Conservation (phyloP, 306 rosid species). For the Boehmeria nivea region DNA sequence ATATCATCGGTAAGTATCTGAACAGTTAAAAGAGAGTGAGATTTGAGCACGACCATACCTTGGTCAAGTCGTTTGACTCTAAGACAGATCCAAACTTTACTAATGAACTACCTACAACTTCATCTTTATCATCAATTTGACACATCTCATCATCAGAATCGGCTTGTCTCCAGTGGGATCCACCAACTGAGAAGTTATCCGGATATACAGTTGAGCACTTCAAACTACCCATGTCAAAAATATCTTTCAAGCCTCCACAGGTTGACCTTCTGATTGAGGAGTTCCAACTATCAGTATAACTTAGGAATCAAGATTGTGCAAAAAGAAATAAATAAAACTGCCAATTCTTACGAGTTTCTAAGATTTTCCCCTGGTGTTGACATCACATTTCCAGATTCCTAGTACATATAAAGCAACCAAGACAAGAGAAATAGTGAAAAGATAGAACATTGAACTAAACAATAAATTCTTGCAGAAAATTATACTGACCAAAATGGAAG, state of each 20-base stretch:
- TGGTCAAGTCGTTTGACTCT: conserved; percentile 43
- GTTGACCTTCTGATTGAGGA: conserved; percentile 43
- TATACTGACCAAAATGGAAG: conserved; percentile 58
- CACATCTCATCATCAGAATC: conserved; percentile 68
- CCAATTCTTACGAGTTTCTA: conserved; percentile 56
- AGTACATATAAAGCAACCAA: conserved; percentile 16
- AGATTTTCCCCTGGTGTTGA: conserved; percentile 40
- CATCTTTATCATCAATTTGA: conserved; percentile 68
- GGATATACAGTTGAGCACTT: conserved; percentile 50
- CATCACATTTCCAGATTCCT: conserved; percentile 58
- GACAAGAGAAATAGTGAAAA: not conserved
- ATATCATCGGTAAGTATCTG: conserved; percentile 21
- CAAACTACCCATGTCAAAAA: conserved; percentile 62
- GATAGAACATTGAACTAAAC: conserved; percentile 13
- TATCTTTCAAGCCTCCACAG: conserved; percentile 62
- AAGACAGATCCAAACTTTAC: conserved; percentile 39
- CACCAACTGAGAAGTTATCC: conserved; percentile 34
- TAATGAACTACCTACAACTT: conserved; percentile 42
- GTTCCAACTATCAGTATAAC: conserved; percentile 25
- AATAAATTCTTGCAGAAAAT: conserved; percentile 12
- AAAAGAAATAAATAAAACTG: conserved; percentile 14
- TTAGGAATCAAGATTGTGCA: conserved; percentile 19
- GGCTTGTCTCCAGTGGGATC: conserved; percentile 42
- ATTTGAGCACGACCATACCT: conserved; percentile 36
- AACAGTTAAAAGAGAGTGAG: conserved; percentile 9